A percentile compares a stretch with the other conserved stretches of the same genome.
Evolutionary conservation across 2,329 filamentous ascomycete genomes (phyloP).

Genomic region (Beauveria pseudobassiana): DNA sequence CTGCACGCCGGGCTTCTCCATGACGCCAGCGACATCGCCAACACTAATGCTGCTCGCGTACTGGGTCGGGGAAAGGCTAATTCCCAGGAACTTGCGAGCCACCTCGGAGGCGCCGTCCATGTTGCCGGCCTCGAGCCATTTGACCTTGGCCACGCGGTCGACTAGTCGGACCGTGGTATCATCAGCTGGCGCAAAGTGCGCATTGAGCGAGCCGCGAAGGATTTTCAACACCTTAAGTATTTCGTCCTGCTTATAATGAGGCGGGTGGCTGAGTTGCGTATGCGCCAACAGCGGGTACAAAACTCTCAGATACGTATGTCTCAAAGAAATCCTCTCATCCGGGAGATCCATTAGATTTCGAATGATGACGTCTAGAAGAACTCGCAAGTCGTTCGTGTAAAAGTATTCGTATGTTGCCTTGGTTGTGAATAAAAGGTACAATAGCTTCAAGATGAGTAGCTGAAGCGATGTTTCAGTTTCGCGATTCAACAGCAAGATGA

Average conservation of each 20-base stretch:
- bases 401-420: constrained; percentile 93
- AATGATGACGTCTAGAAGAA: constrained; percentile 91
- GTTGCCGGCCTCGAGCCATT: constrained; percentile 50
- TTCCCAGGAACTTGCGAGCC: constrained; percentile 57
- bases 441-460: constrained; percentile 88
- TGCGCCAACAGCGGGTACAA: constrained; percentile 85
- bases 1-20: constrained; percentile 74
- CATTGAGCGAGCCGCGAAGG: constrained; percentile 55
- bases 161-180: constrained; percentile 74
- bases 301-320: constrained; percentile 92
- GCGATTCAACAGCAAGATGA: constrained; percentile 89
- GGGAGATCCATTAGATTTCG: constrained; percentile 94
- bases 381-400: constrained; percentile 93
- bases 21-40: constrained; percentile 68
- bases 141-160: constrained; percentile 63
- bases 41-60: constrained; percentile 70
- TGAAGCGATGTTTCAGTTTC: constrained; percentile 93
- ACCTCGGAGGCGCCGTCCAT: constrained; percentile 36
- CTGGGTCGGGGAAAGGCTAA: constrained; percentile 58
- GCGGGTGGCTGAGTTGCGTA: constrained; percentile 79
- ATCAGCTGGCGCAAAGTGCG: constrained; percentile 73
- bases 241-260: constrained; percentile 87
- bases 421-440: constrained; percentile 93
- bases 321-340: constrained; percentile 66
- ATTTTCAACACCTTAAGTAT: constrained; percentile 68